A percentile compares a stretch with the other conserved stretches of the same genome.
These are phyloP conservation scores for Didymella segeticola DNA, from an alignment of 2,329 filamentous ascomycete species.

Conservation along the genomic window DNA sequence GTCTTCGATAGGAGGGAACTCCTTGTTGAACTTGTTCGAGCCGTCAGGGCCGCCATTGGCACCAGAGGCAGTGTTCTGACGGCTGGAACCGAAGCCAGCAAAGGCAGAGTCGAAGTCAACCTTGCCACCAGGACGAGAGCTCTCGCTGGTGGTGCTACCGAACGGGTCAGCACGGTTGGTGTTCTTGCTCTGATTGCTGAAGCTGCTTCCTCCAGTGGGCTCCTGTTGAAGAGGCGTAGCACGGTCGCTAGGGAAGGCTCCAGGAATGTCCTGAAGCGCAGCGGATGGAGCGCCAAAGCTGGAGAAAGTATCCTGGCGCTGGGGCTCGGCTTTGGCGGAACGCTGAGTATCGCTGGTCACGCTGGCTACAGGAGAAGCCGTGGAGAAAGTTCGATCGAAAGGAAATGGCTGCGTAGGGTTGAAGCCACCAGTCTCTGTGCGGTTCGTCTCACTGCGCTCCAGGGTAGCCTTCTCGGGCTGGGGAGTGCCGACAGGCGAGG, in stretches of 20 bases:
- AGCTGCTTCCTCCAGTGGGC: constrained; percentile 55
- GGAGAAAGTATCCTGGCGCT: constrained; percentile 51
- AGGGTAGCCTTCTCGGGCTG: constrained; percentile 57
- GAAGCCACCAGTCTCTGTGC: constrained; percentile 46
- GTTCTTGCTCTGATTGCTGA: constrained; percentile 55
- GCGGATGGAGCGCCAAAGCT: constrained; percentile 46
- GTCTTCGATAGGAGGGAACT: constrained; percentile 94
- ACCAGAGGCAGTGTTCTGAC: constrained; percentile 56
- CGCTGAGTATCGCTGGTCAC: constrained; percentile 48
- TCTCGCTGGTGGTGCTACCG: constrained; percentile 37
- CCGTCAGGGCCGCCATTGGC: constrained; percentile 38
- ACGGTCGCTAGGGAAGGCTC: constrained; percentile 55
- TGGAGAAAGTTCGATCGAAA: constrained; percentile 47
- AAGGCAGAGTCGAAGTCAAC: constrained; percentile 88
- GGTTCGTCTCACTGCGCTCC: constrained; percentile 45
- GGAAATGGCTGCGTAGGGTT: constrained; percentile 34
- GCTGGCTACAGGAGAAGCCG: constrained; percentile 49
- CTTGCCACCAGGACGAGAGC: constrained; percentile 59
- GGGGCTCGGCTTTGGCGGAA: constrained; percentile 43
- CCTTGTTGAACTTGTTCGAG: constrained; percentile 67
- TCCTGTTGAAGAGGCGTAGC: constrained; percentile 56
- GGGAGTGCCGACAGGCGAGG: constrained; percentile 56
- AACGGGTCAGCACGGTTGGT: constrained; percentile 54
- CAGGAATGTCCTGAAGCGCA: constrained; percentile 49
- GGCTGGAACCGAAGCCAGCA: constrained; percentile 69